Evolutionary conservation across 1,284 basidiomycete species (phyloP).

Genomic region (Ustilago shanxiensis): DNA sequence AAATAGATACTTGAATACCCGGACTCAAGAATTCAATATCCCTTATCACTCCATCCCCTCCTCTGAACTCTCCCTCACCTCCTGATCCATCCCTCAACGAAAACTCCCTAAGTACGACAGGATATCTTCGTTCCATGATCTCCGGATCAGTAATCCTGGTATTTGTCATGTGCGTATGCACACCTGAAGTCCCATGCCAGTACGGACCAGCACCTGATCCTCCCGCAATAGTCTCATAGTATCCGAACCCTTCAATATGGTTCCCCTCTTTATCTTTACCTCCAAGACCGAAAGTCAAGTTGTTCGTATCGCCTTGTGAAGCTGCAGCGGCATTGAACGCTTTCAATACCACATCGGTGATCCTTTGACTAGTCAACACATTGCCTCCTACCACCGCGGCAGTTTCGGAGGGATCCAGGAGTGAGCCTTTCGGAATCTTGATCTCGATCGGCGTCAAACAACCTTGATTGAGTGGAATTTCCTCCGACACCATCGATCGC

Average conservation of each 20-base stretch:
- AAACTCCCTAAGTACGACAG: slow-evolving; percentile 85
- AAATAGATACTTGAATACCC: slow-evolving; percentile 84
- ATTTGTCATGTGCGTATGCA: slow-evolving; percentile 84
- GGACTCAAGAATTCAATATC: slow-evolving; percentile 87
- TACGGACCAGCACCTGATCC: slow-evolving; percentile 88
- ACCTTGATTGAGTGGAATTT: slow-evolving; percentile 94
- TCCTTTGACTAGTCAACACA: slow-evolving; percentile 89
- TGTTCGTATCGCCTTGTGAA: slow-evolving; percentile 89
- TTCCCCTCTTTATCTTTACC: slow-evolving; percentile 86
- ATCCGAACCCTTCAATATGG: slow-evolving; percentile 85
- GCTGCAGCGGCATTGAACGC: slow-evolving; percentile 94
- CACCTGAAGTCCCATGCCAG: slow-evolving; percentile 81
- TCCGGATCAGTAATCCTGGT: slow-evolving; percentile 84
- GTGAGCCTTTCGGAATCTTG: slow-evolving; percentile 82
- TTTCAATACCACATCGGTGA: slow-evolving; percentile 93
- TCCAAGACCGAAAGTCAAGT: slow-evolving; percentile 89
- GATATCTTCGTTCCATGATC: slow-evolving; percentile 89
- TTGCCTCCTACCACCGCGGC: slow-evolving; percentile 95
- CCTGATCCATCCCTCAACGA: slow-evolving; percentile 82
- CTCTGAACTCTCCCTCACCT: slow-evolving; percentile 82
- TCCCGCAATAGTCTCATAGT: slow-evolving; percentile 96
- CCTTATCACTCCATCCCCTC: slow-evolving; percentile 88
- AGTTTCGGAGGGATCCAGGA: slow-evolving; percentile 80
- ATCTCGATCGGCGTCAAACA: slow-evolving; percentile 81
- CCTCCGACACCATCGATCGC: slow-evolving; percentile 88